phyloP scores from a whole-genome alignment of 352 stramenopile species.

The Blastocystis sp. region DNA sequence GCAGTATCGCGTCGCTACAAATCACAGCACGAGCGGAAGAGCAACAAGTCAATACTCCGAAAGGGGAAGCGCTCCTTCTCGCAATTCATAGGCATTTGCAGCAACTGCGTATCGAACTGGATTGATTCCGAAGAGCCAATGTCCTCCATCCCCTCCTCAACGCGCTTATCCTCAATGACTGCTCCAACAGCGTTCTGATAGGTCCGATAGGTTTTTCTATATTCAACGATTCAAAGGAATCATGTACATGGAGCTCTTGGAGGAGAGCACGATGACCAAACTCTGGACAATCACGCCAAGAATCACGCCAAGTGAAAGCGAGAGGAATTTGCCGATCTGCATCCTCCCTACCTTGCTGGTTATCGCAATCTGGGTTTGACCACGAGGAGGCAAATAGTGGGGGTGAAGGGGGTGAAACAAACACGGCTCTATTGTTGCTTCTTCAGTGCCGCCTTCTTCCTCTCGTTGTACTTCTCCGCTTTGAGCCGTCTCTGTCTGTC shows the following conservation, averaged over 20 bases:
- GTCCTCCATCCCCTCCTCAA: neutral
- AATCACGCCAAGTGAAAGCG: neutral
- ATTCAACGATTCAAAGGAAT: neutral
- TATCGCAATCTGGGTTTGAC: too few species aligned
- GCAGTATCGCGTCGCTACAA: neutral
- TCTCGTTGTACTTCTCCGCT: conserved; percentile 49
- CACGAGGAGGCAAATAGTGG: too few species aligned
- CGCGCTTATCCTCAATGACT: neutral
- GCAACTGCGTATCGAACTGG: neutral
- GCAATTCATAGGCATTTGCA: neutral
- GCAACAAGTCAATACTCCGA: neutral
- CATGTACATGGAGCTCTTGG: neutral
- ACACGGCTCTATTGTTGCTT: neutral
- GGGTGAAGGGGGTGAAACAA: too few species aligned
- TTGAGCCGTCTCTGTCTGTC: conserved; percentile 22
- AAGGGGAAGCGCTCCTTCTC: neutral
- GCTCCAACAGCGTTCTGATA: neutral
- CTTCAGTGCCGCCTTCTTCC: conserved; percentile 21
- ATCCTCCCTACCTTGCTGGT: too few species aligned
- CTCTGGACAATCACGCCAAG: neutral
- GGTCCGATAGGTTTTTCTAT: neutral
- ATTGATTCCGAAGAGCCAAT: neutral
- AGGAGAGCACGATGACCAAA: neutral
- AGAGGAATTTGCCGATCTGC: neutral
- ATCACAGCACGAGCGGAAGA: neutral